These are phyloP conservation scores for Cryptosporidium andersoni DNA, from an alignment of 169 alveolate species.

Conservation along the genomic window DNA sequence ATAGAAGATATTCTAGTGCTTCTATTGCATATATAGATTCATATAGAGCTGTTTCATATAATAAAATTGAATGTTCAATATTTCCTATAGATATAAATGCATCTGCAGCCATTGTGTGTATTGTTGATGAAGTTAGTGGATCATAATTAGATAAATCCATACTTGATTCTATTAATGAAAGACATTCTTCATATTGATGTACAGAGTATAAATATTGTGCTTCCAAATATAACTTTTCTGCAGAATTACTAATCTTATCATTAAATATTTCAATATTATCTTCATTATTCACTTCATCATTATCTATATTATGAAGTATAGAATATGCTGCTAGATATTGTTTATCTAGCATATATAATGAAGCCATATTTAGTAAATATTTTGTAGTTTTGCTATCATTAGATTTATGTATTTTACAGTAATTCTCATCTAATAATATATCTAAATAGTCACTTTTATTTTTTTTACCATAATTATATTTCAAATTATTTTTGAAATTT, in stretches of 20 bases:
- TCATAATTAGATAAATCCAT: constrained; percentile 55
- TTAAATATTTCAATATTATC: background rate
- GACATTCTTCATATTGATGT: constrained; percentile 61
- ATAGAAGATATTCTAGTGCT: constrained; percentile 30
- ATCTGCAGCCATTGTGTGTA: constrained; percentile 70
- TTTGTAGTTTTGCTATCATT: constrained; percentile 24
- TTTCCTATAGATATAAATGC: constrained; percentile 54
- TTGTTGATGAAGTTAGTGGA: constrained; percentile 35
- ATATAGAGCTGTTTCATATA: constrained; percentile 51
- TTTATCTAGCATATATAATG: constrained; percentile 37
- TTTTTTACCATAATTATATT: background rate
- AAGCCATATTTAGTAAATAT: constrained; percentile 44
- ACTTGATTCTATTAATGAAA: constrained; percentile 55
- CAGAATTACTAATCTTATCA: constrained; percentile 9
- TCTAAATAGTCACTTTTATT: background rate
- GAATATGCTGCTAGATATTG: constrained; percentile 34
- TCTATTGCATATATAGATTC: constrained; percentile 53
- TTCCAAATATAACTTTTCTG: constrained; percentile 34
- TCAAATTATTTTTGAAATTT: background rate
- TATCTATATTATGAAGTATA: constrained; percentile 4
- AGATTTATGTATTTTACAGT: background rate
- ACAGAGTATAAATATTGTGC: constrained; percentile 53
- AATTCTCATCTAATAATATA: background rate
- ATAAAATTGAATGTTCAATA: constrained; percentile 33
- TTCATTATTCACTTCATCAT: constrained; percentile 3